Base-by-base conservation (phyloP, 1,284 basidiomycete genomes). In the Trichosporon faecale region DNA sequence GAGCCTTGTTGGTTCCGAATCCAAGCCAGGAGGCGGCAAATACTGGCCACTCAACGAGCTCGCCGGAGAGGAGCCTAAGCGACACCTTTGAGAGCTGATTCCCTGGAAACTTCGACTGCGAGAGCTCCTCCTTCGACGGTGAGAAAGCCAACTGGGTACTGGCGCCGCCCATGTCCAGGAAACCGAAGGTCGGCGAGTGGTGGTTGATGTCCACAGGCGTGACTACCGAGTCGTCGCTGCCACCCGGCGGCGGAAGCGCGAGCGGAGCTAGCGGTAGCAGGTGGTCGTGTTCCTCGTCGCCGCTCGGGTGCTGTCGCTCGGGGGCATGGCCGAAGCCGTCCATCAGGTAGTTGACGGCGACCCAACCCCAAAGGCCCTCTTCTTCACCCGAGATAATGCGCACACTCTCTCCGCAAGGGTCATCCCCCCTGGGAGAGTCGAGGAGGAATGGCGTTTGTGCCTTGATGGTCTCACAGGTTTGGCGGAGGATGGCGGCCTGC, bases 1-100 rank as follows among this genome's bases (percentile, higher is more conserved):
- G 85, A 12, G 94, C 96, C 82, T 94, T 90, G 78, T 99, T 99
- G 44, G 97, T 98, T 25, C 97, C 97, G 80, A 96, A 99, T 6
- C 96, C 97, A 31, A 99, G 86, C 94, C 97, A 99, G 0, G 95
- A 98, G 65, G 96, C 97, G 66, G 98, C 95, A 75, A 99, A 99
- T 18, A 99, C 94, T 70, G 91, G 89, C 85, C 98, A 95, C 71
- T 88, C 88, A 65, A 98, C 91, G 74, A 93, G 91, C 77, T 91
- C 88, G 3, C 96, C 95, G 37, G 91, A 89, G 52, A 99, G 83
- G 64, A 97, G 86, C 70, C 92, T 88, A 64, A 99, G 82, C 25
- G 90, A 87, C 40, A 99, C 93, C 71, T 91, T 89, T 55, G 91
- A 88, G n/a, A 97, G 85, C 69, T 90, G 88, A 64, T 88, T 87